Percentiles rank a stretch among this genome's conserved stretches.
Evolutionary conservation across 2,329 filamentous ascomycete genomes (phyloP).

Genomic region (Paecilomyces niveus): DNA sequence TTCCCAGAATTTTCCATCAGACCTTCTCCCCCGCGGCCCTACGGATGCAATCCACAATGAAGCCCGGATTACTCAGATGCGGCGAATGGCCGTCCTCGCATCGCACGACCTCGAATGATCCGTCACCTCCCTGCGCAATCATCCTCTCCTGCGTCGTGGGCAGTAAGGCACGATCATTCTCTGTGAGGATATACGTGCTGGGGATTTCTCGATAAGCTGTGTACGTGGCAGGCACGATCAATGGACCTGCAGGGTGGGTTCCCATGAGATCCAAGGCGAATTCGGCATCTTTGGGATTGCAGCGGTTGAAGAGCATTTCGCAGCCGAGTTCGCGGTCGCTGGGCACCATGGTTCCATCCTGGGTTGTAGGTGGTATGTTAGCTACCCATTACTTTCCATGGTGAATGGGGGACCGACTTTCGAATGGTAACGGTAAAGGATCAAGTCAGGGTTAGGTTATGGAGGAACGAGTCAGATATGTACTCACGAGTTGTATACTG

Average conservation of each 20-base stretch:
- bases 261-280: background rate
- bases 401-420: too few species aligned
- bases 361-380: background rate
- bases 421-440: too few species aligned
- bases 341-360: background rate
- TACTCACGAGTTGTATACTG: background rate
- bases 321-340: background rate
- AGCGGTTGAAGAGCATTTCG: background rate
- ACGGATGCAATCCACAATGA: background rate
- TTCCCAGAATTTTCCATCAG: background rate
- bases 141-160: background rate
- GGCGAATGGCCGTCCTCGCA: background rate
- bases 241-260: background rate
- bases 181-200: background rate
- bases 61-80: background rate
- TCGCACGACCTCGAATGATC: background rate
- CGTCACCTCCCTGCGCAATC: background rate
- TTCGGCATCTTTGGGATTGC: background rate
- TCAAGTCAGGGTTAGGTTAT: too few species aligned
- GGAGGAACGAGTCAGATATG: background rate
- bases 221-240: background rate
- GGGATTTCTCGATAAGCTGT: background rate
- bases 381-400: background rate
- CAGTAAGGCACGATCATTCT: background rate
- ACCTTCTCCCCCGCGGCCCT: background rate